phyloP scores from a whole-genome alignment of 2,329 filamentous ascomycete genomes.

The Davidsoniella australis region DNA sequence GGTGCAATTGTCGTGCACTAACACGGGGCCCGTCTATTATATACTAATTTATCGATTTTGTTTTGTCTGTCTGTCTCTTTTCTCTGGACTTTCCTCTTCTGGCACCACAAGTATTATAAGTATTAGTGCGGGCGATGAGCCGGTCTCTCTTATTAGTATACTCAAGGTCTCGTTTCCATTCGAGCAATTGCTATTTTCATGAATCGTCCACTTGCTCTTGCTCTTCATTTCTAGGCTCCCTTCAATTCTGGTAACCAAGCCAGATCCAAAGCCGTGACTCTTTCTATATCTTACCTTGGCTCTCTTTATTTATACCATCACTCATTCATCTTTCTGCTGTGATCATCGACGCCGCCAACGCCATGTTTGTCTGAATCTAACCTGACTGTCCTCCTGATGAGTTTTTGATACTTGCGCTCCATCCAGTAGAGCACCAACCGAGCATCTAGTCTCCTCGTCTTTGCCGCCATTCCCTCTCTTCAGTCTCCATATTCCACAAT shows the following conservation, averaged over 20 bases:
- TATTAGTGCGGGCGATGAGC: too few relatives aligned
- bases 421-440: too few relatives aligned
- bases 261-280: too few relatives aligned
- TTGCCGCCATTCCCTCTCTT: slow-evolving; percentile 20
- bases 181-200: background rate
- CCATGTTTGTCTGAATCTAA: too few relatives aligned
- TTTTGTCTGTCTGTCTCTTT: background rate
- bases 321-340: background rate
- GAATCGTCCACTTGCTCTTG: slow-evolving; percentile 1
- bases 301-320: background rate
- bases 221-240: slow-evolving; percentile 1
- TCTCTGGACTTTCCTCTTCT: background rate
- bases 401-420: too few relatives aligned
- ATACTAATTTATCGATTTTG: background rate
- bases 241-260: background rate
- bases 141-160: background rate
- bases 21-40: too few relatives aligned
- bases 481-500: background rate
- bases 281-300: too few relatives aligned
- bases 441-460: slow-evolving; percentile 11
- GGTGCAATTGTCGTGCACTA: too few relatives aligned
- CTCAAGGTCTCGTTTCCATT: background rate
- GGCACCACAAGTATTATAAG: background rate
- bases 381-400: too few relatives aligned
- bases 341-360: background rate